Evolutionary conservation across 345 rosid species (phyloP).

Genomic region (sweet orange (Citrus sinensis)): DVS_A1.0 CM039163.1:5587001-5587500

Average conservation of each 20-base stretch:
- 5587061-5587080: slow-evolving; percentile 10
- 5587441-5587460: slow-evolving; percentile 50
- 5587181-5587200: slow-evolving; percentile 31
- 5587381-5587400: slow-evolving; percentile 60
- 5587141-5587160: slow-evolving; percentile 27
- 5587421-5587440: slow-evolving; percentile 41
- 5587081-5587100: slow-evolving; percentile 7
- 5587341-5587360: slow-evolving; percentile 41
- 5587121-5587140: slow-evolving; percentile 23
- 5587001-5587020: slow-evolving; percentile 71
- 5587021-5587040: slow-evolving; percentile 33
- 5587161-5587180: slow-evolving; percentile 35
- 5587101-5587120: slow-evolving; percentile 25
- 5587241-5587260: slow-evolving; percentile 89
- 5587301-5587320: slow-evolving; percentile 30
- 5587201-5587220: slow-evolving; percentile 40
- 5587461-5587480: slow-evolving; percentile 65
- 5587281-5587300: slow-evolving; percentile 85
- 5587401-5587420: slow-evolving; percentile 50
- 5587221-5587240: slow-evolving; percentile 49
- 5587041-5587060: slow-evolving; percentile 32
- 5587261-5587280: slow-evolving; percentile 75
- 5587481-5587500: slow-evolving; percentile 63
- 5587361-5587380: slow-evolving; percentile 41
- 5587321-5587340: slow-evolving; percentile 34